These are phyloP conservation scores for Megacollybia marginata DNA, from an alignment of 768 basidiomycete species.

Conservation along the genomic window DNA sequence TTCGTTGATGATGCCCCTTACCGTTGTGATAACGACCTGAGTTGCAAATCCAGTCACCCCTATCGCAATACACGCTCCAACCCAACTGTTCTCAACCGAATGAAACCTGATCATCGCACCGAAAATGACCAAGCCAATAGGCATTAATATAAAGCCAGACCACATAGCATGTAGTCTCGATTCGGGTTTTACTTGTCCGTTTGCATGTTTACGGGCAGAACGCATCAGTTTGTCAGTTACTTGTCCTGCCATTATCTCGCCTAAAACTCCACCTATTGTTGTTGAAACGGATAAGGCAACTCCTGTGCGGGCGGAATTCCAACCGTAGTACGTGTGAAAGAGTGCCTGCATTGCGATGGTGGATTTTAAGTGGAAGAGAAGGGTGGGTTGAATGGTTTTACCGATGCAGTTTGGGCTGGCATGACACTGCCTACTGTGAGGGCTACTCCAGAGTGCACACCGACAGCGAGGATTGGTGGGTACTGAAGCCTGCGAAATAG, in stretches of 20 bases:
- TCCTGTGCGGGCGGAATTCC: conserved; percentile 11
- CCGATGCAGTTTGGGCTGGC: conserved; percentile 13
- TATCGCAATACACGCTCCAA: conserved; percentile 11
- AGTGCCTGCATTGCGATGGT: neutral
- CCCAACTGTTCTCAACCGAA: conserved; percentile 7
- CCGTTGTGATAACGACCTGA: neutral
- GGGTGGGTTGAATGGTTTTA: neutral
- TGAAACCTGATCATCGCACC: conserved; percentile 11
- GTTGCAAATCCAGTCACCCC: conserved; percentile 5
- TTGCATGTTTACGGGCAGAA: conserved; percentile 5
- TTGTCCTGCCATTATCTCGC: conserved; percentile 11
- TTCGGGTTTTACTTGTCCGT: neutral
- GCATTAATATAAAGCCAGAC: conserved; percentile 10
- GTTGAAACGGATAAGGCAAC: conserved; percentile 11
- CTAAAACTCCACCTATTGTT: conserved; percentile 12
- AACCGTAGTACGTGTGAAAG: conserved; percentile 9
- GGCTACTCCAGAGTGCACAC: conserved; percentile 5
- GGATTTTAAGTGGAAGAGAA: neutral
- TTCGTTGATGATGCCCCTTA: too few species aligned
- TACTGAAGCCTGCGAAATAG: conserved; percentile 6
- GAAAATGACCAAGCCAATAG: conserved; percentile 7
- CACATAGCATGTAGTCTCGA: conserved; percentile 11
- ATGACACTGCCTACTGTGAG: conserved; percentile 13
- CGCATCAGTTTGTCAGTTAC: conserved; percentile 12
- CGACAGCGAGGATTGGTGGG: conserved; percentile 6